Percentiles rank a stretch among this genome's conserved stretches.
These are phyloP conservation scores for Axilococcus clingmanii DNA, from an alignment of 139 green algal genomes.

Conservation along the genomic window DNA sequence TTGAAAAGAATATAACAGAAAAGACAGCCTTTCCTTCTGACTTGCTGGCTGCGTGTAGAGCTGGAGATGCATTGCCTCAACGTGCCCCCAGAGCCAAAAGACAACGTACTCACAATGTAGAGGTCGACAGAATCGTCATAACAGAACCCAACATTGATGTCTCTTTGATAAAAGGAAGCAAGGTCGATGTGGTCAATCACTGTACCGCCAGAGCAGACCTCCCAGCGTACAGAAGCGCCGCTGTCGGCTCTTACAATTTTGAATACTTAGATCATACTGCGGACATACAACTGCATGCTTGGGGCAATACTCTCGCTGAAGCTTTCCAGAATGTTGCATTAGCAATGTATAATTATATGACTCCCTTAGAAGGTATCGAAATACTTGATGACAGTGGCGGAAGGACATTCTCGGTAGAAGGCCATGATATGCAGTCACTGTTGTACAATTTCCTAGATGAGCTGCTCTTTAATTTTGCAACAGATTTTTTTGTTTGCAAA, in stretches of 20 bases:
- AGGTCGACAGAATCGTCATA: no score
- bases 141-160: no score
- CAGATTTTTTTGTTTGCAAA: constrained; percentile 53
- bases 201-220: no score
- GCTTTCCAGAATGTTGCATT: constrained; percentile 56
- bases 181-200: no score
- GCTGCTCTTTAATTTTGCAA: constrained; percentile 67
- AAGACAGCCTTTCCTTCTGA: no score
- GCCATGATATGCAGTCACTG: constrained; percentile 69
- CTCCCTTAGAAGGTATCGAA: constrained; percentile 41
- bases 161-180: no score
- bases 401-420: constrained; percentile 37
- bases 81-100: no score
- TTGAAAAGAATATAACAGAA: no score
- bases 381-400: background rate
- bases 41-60: no score
- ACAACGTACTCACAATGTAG: no score
- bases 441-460: constrained; percentile 80
- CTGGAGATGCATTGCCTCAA: no score
- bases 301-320: constrained; percentile 45
- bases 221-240: no score
- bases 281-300: constrained; percentile 78
- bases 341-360: constrained; percentile 86
- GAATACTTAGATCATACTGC: constrained; percentile 80
- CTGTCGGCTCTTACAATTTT: background rate